Evolutionary conservation across 176 grass and related monocot species (phyloP).

Genomic region (Dactylis glomerata): DNA sequence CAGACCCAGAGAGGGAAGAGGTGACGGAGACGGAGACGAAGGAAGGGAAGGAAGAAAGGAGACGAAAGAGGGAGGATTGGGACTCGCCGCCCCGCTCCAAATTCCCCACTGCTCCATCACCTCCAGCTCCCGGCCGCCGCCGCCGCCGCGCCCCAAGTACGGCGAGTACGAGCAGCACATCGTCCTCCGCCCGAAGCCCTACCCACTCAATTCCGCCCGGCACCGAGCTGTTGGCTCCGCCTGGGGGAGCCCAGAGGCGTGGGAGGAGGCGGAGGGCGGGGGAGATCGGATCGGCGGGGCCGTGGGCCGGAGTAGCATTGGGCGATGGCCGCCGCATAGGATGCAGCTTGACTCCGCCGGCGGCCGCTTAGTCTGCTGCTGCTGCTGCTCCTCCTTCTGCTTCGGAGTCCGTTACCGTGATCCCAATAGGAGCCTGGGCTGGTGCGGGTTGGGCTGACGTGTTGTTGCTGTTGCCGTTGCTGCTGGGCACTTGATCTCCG

Average conservation of each 20-base stretch:
- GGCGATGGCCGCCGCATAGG: slow-evolving; percentile 40
- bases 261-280: background rate
- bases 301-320: slow-evolving; percentile 33
- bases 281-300: slow-evolving; percentile 36
- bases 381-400: slow-evolving; percentile 15
- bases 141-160: background rate
- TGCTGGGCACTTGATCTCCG: slow-evolving; percentile 26
- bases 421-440: slow-evolving; percentile 28
- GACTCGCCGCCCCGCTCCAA: slow-evolving; percentile 41
- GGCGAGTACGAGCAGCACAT: background rate
- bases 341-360: slow-evolving; percentile 54
- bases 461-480: background rate
- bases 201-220: slow-evolving; percentile 16
- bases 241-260: background rate
- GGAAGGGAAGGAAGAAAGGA: slow-evolving; percentile 26
- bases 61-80: slow-evolving; percentile 43
- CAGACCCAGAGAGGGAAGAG: slow-evolving; percentile 6
- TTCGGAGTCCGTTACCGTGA: slow-evolving; percentile 14
- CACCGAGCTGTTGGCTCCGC: slow-evolving; percentile 21
- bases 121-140: background rate
- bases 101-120: slow-evolving; percentile 33
- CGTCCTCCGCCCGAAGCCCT: slow-evolving; percentile 9
- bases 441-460: slow-evolving; percentile 12
- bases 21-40: slow-evolving; percentile 51
- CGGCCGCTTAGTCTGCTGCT: slow-evolving; percentile 34